Evolutionary conservation across 2,329 filamentous ascomycete genomes (phyloP), one percentile per base, ranked within the genome.

Genomic region (Fusarium paranaense): DNA sequence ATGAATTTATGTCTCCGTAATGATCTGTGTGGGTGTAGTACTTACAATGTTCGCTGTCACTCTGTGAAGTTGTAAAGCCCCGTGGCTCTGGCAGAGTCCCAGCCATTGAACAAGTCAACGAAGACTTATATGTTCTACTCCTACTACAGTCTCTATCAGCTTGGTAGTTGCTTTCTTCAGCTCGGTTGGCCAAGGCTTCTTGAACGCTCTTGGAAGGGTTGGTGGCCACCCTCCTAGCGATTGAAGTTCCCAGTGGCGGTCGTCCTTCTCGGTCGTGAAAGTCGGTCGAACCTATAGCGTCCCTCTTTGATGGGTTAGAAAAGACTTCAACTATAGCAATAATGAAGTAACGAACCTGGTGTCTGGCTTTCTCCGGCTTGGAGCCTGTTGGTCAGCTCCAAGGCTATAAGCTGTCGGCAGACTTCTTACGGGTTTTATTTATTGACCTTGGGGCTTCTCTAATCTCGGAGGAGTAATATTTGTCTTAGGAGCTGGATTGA

Each of bases 1-100:
- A 30, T 7, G 1, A 2, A 11, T 30, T n/a, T 30, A 13, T 30
- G 16, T 6, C 1, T 0, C 18, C 3, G 0, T 10, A 30, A 30
- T 3, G 2, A 2, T 13, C 10, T 11, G 14, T 13, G 16, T 52
- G 6, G 4, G 2, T 5, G 16, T 30, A 2, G 9, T 30, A 13
- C 25, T 30, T 10, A n/a, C 10, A 13, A 3, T 5, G 6, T 52
- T 27, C 9, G 22, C 45, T 2, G 10, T 10, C 5, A n/a, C 47
- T 30, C 25, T 18, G 2, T 1, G 6, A 4, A 30, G 45, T 2
- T 30, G 45, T n/a, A n/a, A 30, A n/a, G 2, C 10, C 6, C 10
- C 3, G 25, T n/a, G 2, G 45, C 9, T n/a, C 25, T 30, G 2
- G 5, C 3, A 52, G 9, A 52, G 25, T 13, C 16, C 4, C 18